These are phyloP conservation scores for Microcos paniculata DNA, from an alignment of 345 rosid species.

Conservation along the genomic window DNA sequence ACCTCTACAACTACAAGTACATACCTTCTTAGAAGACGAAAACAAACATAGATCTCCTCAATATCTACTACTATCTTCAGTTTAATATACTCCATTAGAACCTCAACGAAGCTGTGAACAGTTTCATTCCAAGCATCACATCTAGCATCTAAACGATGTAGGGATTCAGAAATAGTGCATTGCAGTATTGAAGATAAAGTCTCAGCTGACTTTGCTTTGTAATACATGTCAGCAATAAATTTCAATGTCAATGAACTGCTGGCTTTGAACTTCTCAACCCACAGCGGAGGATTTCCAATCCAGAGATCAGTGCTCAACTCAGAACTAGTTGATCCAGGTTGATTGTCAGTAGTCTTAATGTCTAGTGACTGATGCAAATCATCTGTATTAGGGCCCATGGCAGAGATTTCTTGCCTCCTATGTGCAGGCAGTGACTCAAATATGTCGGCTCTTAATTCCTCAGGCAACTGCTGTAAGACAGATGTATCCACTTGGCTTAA, in stretches of 20 bases:
- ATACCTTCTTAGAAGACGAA: conserved; percentile 72
- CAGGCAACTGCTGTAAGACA: conserved; percentile 82
- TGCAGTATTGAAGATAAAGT: conserved; percentile 61
- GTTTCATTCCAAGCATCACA: conserved; percentile 48
- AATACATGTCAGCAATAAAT: conserved; percentile 53
- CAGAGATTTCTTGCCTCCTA: conserved; percentile 38
- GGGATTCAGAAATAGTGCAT: conserved; percentile 34
- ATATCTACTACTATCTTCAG: conserved; percentile 70
- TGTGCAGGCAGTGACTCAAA: conserved; percentile 62
- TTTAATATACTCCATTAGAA: conserved; percentile 65
- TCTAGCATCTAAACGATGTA: conserved; percentile 33
- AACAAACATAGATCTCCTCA: conserved; percentile 80
- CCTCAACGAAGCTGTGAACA: conserved; percentile 44
- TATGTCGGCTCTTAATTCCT: conserved; percentile 67
- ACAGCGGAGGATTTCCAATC: conserved; percentile 76
- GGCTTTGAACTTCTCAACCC: conserved; percentile 65
- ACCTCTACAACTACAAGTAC: neutral
- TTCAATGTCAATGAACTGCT: conserved; percentile 51
- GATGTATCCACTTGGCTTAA: conserved; percentile 78
- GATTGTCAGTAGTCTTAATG: conserved; percentile 35
- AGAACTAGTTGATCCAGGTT: conserved; percentile 19
- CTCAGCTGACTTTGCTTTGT: conserved; percentile 44
- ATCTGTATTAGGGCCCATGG: conserved; percentile 28
- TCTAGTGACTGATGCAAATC: conserved; percentile 30
- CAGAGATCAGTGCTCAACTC: conserved; percentile 41